Percentiles rank a stretch among this genome's conserved stretches.
Conservation (phyloP, 1,284 basidiomycete species). For the Pascua guehoae region DNA sequence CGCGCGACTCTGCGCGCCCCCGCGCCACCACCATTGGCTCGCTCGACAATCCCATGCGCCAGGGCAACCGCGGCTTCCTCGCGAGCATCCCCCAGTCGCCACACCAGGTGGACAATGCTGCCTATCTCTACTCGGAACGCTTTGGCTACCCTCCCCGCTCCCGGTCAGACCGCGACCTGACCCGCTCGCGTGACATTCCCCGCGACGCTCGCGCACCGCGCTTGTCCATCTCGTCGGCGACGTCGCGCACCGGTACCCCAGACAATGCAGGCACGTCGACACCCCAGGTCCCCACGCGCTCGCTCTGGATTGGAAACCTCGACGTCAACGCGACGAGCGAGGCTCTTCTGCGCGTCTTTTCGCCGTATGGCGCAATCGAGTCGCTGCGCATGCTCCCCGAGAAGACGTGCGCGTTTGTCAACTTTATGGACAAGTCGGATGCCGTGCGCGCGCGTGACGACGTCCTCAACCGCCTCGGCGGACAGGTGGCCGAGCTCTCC, state of each 20-base stretch:
- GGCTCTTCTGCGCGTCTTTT: slow-evolving; percentile 90
- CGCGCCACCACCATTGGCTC: slow-evolving; percentile 87
- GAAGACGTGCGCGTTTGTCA: slow-evolving; percentile 99
- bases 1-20: slow-evolving; percentile 57
- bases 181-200: slow-evolving; percentile 32
- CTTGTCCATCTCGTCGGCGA: slow-evolving; percentile 39
- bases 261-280: slow-evolving; percentile 41
- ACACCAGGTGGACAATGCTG: slow-evolving; percentile 17
- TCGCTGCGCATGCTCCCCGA: slow-evolving; percentile 88
- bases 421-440: slow-evolving; percentile 91
- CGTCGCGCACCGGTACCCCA: slow-evolving; percentile 41
- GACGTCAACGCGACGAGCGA: slow-evolving; percentile 89
- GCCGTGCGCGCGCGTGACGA: slow-evolving; percentile 95
- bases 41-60: slow-evolving; percentile 62
- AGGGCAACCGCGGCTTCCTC: slow-evolving; percentile 52
- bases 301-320: slow-evolving; percentile 95
- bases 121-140: neutral
- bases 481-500: slow-evolving; percentile 80
- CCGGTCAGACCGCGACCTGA: slow-evolving; percentile 31
- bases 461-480: slow-evolving; percentile 87
- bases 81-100: slow-evolving; percentile 44
- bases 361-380: slow-evolving; percentile 94
- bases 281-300: slow-evolving; percentile 82
- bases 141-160: slow-evolving; percentile 35
- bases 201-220: slow-evolving; percentile 28